Conservation (phyloP, 441 rosid genomes). For the Syzygium syzygioides region DNA sequence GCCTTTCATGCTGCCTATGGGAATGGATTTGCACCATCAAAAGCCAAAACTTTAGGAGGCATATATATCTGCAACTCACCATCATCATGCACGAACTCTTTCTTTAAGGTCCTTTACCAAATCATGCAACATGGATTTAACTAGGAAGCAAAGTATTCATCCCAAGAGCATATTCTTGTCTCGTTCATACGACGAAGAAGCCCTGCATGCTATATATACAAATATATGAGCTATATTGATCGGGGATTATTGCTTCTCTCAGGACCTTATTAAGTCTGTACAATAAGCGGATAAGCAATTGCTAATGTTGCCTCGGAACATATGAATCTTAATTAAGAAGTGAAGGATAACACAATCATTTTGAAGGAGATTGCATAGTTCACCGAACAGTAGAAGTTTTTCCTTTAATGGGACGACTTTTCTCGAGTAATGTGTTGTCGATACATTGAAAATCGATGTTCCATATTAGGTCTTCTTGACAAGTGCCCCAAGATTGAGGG, state of each 20-base stretch:
- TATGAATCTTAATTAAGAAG: background rate
- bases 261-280: background rate
- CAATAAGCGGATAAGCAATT: background rate
- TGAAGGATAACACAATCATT: background rate
- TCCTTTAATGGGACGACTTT: background rate
- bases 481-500: background rate
- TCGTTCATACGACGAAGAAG: background rate
- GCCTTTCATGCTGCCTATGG: constrained; percentile 19
- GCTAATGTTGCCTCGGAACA: background rate
- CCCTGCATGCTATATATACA: background rate
- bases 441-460: background rate
- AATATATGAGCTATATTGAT: too few species aligned
- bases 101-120: background rate
- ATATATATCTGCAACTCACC: background rate
- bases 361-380: background rate
- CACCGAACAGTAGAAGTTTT: background rate
- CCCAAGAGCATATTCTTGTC: background rate
- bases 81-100: background rate
- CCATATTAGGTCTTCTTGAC: background rate
- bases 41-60: constrained; percentile 30
- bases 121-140: background rate
- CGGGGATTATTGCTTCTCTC: background rate
- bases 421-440: background rate
- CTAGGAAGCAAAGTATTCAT: background rate
- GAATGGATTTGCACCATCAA: constrained; percentile 14